A percentile compares a stretch with the other conserved stretches of the same genome.
These are phyloP conservation scores for Phytophthora uliginosa DNA, from an alignment of 352 stramenopile species.

Conservation along the genomic window DNA sequence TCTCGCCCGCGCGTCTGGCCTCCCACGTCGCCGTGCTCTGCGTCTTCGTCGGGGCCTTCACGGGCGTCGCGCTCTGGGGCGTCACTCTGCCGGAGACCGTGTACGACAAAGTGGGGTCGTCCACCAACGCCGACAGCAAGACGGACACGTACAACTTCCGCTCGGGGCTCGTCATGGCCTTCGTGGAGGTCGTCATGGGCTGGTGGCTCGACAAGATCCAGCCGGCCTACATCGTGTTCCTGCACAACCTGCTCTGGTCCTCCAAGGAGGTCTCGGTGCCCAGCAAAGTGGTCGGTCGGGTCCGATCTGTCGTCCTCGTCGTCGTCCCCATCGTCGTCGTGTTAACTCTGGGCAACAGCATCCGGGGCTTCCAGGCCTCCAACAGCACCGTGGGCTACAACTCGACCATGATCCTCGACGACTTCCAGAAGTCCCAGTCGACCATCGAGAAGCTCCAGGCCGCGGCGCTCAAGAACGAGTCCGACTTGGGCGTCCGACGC, in stretches of 20 bases:
- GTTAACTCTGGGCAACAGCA: constrained; percentile 58
- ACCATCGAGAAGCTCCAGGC: constrained; percentile 39
- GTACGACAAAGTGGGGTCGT: constrained; percentile 47
- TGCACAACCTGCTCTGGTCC: constrained; percentile 61
- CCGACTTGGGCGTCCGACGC: constrained; percentile 19
- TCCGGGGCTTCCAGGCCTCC: constrained; percentile 54
- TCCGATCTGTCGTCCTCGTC: constrained; percentile 40
- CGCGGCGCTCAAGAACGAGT: constrained; percentile 21
- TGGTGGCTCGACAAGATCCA: constrained; percentile 49
- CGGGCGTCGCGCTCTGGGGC: constrained; percentile 38
- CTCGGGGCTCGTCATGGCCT: constrained; percentile 53
- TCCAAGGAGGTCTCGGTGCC: constrained; percentile 18
- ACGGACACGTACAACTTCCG: constrained; percentile 59
- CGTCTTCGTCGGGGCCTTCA: constrained; percentile 46
- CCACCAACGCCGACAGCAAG: constrained; percentile 36
- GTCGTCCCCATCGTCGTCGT: constrained; percentile 52
- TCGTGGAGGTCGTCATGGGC: constrained; percentile 52
- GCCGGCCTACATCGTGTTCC: constrained; percentile 51
- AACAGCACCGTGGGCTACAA: constrained; percentile 62
- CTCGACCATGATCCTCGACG: constrained; percentile 49
- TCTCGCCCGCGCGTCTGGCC: constrained; percentile 30
- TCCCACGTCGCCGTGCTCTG: constrained; percentile 38
- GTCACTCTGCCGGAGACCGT: constrained; percentile 42
- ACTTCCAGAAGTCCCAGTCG: constrained; percentile 52
- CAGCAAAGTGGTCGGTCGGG: constrained; percentile 17